Evolutionary conservation across 2,329 filamentous ascomycete species (phyloP).

Genomic region (Podosphaera aphanis): DNA sequence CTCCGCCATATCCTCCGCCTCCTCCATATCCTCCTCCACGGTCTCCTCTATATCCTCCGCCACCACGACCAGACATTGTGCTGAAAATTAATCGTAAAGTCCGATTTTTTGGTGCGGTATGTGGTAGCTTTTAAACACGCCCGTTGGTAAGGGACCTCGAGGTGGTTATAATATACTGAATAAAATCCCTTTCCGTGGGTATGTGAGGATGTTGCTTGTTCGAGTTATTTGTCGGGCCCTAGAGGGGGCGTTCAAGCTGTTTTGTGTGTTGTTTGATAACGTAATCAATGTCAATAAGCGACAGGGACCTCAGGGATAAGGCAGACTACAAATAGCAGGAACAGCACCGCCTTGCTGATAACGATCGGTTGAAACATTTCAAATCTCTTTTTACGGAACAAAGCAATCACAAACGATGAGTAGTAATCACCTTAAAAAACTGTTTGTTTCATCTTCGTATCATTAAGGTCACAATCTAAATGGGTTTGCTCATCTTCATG

Average conservation of each 20-base stretch:
- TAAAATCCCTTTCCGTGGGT: too few relatives aligned
- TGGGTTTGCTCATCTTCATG: background rate
- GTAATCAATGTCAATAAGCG: background rate
- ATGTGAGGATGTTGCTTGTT: too few relatives aligned
- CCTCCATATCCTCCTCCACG: background rate
- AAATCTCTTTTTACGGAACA: background rate
- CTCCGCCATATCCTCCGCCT: constrained; percentile 4
- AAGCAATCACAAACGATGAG: background rate
- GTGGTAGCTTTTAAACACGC: background rate
- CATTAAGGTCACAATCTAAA: background rate
- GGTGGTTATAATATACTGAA: background rate
- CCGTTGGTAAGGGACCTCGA: background rate
- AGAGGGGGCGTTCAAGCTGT: background rate
- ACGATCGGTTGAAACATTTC: background rate
- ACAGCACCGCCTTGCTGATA: background rate
- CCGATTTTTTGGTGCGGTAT: background rate
- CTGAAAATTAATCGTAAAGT: background rate
- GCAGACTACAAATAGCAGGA: background rate
- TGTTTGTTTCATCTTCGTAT: background rate
- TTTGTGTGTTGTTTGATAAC: background rate
- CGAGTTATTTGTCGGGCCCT: too few relatives aligned
- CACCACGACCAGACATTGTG: constrained; percentile 1
- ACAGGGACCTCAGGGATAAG: background rate
- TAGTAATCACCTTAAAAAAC: background rate
- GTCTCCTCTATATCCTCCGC: background rate